These are phyloP conservation scores for Rhodotorula taiwanensis DNA, from an alignment of 768 basidiomycete genomes.

Conservation along the genomic window DNA sequence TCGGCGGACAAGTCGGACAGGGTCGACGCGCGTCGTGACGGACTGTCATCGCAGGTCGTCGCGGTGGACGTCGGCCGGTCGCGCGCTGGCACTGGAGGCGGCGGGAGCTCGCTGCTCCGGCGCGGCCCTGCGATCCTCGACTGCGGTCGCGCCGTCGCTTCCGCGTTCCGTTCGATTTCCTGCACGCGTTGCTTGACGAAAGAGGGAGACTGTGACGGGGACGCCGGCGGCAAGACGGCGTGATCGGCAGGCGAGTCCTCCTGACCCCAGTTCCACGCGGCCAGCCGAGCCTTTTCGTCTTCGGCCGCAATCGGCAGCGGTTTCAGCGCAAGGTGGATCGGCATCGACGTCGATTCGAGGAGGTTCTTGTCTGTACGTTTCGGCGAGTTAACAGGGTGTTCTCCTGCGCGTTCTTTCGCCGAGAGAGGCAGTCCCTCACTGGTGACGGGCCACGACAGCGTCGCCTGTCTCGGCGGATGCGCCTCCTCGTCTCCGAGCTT, in stretches of 20 bases:
- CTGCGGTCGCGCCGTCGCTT: not conserved
- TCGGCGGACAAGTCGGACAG: not conserved
- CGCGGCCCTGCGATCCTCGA: too few relatives aligned
- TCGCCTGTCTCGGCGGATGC: not conserved
- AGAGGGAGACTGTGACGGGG: not conserved
- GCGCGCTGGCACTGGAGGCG: too few relatives aligned
- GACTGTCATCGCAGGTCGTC: too few relatives aligned
- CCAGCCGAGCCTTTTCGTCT: not conserved
- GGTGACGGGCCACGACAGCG: too few relatives aligned
- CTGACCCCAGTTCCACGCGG: slow-evolving; percentile 9
- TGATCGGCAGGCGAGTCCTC: not conserved
- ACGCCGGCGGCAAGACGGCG: not conserved
- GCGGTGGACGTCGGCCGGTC: too few relatives aligned
- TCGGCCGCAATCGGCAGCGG: not conserved
- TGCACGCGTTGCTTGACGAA: too few relatives aligned
- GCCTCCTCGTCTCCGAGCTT: not conserved
- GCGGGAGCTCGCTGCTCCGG: too few relatives aligned
- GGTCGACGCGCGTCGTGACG: not conserved
- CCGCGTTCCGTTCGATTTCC: too few relatives aligned
- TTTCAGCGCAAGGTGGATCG: not conserved
- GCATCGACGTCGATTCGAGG: too few relatives aligned
- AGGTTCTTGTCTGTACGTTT: not conserved
- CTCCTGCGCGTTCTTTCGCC: too few relatives aligned
- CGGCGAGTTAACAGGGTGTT: not conserved
- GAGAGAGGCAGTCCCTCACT: too few relatives aligned